Conservation (phyloP, 306 rosid species). For the Mimosa pudica region DNA sequence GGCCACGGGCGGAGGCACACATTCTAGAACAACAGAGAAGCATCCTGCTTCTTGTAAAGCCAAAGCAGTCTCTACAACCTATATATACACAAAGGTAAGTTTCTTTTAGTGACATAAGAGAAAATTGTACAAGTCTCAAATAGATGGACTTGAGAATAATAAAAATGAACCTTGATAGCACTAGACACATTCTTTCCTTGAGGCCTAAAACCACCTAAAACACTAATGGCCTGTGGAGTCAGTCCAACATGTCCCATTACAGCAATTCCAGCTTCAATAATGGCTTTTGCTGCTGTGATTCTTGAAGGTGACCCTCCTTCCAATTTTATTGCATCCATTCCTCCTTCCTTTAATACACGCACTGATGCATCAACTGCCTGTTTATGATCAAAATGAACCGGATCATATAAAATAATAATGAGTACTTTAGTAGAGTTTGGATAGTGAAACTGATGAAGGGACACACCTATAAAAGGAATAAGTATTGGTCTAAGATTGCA, state of each 20-base stretch:
- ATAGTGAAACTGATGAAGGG: slow-evolving; percentile 6
- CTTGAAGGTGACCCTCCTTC: slow-evolving; percentile 90
- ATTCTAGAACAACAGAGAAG: slow-evolving; percentile 82
- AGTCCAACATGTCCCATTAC: slow-evolving; percentile 95
- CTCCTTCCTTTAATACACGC: slow-evolving; percentile 78
- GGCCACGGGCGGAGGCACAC: slow-evolving; percentile 85
- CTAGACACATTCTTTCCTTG: slow-evolving; percentile 79
- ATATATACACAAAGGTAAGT: slow-evolving; percentile 4
- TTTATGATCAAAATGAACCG: slow-evolving; percentile 31
- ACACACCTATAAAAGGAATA: slow-evolving; percentile 6
- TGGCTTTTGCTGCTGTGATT: slow-evolving; percentile 69
- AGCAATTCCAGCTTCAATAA: slow-evolving; percentile 94
- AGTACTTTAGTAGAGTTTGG: not conserved
- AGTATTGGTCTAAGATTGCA: not conserved
- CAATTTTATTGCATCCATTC: slow-evolving; percentile 89
- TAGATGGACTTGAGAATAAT: slow-evolving; percentile 10
- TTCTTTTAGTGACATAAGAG: slow-evolving; percentile 11
- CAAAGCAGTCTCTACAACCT: slow-evolving; percentile 91
- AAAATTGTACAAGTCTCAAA: slow-evolving; percentile 6
- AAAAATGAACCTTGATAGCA: slow-evolving; percentile 66
- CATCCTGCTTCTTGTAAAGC: slow-evolving; percentile 90
- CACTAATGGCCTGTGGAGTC: slow-evolving; percentile 96
- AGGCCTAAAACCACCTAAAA: slow-evolving; percentile 91
- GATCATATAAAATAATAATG: slow-evolving; percentile 32
- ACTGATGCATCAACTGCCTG: slow-evolving; percentile 90